phyloP scores from a whole-genome alignment of 805 yeast species.

The Candida methanosorbosa region DNA sequence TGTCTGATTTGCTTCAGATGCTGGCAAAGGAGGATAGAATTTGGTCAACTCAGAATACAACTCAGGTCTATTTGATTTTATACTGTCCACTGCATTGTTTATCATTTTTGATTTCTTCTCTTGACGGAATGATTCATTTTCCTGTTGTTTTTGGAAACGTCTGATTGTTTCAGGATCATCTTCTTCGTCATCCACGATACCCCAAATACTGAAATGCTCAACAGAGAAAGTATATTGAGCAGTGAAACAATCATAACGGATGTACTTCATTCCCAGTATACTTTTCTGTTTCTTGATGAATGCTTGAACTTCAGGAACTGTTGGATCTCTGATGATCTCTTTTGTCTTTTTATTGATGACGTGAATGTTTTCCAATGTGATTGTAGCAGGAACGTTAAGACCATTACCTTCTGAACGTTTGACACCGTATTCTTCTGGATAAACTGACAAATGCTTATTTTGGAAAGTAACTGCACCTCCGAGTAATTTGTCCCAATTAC shows the following conservation, averaged over 20 bases:
- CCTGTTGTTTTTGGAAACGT: slow-evolving; percentile 21
- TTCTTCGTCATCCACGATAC: slow-evolving; percentile 61
- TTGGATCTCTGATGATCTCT: slow-evolving; percentile 18
- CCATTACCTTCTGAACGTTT: slow-evolving; percentile 64
- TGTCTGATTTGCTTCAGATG: neutral
- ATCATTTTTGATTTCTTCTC: slow-evolving; percentile 11
- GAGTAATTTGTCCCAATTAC: slow-evolving; percentile 29
- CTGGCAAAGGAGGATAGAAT: slow-evolving; percentile 1
- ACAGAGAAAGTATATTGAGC: slow-evolving; percentile 78
- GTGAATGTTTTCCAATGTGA: slow-evolving; percentile 53
- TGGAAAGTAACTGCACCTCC: slow-evolving; percentile 39
- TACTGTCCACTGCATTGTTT: slow-evolving; percentile 13
- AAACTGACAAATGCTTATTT: slow-evolving; percentile 48
- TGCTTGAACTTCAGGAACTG: slow-evolving; percentile 33
- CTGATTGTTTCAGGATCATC: slow-evolving; percentile 38
- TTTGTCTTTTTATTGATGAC: slow-evolving; percentile 30
- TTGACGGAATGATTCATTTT: slow-evolving; percentile 8
- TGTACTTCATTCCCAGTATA: slow-evolving; percentile 64
- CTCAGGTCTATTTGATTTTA: slow-evolving; percentile 3
- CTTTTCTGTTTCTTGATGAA: slow-evolving; percentile 44
- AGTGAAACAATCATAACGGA: slow-evolving; percentile 69
- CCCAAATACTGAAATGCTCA: slow-evolving; percentile 93
- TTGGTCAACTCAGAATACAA: slow-evolving; percentile 1
- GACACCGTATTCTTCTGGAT: slow-evolving; percentile 34
- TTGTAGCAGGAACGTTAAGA: slow-evolving; percentile 68